Percentiles rank a stretch among this genome's conserved stretches.
Conservation (phyloP, 1,284 basidiomycete species). For the Apiotrichum gamsii region DNA sequence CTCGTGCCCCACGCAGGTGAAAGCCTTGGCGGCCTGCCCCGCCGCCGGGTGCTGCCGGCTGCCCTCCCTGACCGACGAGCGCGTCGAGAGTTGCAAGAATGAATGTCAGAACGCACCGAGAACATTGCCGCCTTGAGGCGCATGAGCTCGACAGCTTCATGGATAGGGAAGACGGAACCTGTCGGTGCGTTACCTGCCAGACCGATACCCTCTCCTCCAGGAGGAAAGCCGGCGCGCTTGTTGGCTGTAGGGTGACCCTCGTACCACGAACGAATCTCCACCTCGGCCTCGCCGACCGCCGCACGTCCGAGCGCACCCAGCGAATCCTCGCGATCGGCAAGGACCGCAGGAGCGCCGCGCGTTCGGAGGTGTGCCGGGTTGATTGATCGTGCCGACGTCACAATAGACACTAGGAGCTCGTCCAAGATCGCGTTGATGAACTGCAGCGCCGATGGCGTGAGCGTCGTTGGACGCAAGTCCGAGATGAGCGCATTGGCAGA, state of each 20-base stretch:
- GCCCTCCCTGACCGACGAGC: no score
- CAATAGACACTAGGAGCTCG: conserved; percentile 71
- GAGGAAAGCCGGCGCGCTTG: conserved; percentile 23
- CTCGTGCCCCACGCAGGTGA: no score
- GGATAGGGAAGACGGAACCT: conserved; percentile 26
- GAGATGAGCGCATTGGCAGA: conserved; percentile 84
- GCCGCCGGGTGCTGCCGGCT: no score
- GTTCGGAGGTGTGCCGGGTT: conserved; percentile 66
- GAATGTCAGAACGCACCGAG: conserved; percentile 36
- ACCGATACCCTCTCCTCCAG: conserved; percentile 31
- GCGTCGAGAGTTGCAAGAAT: no score
- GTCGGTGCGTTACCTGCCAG: conserved; percentile 11
- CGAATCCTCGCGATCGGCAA: conserved; percentile 50
- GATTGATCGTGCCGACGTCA: conserved; percentile 66
- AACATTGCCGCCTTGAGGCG: conserved; percentile 37
- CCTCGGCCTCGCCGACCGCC: conserved; percentile 82
- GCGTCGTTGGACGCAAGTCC: conserved; percentile 79
- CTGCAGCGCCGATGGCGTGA: conserved; percentile 64
- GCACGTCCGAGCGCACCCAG: conserved; percentile 65
- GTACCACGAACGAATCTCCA: conserved; percentile 77
- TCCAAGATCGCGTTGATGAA: conserved; percentile 80
- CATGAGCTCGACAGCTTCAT: conserved; percentile 39
- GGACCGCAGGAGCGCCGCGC: conserved; percentile 59
- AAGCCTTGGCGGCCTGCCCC: no score
- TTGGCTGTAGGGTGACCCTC: conserved; percentile 47